These are phyloP conservation scores for Agroathelia rolfsii DNA, from an alignment of 1,284 basidiomycete species.

Conservation along the genomic window DNA sequence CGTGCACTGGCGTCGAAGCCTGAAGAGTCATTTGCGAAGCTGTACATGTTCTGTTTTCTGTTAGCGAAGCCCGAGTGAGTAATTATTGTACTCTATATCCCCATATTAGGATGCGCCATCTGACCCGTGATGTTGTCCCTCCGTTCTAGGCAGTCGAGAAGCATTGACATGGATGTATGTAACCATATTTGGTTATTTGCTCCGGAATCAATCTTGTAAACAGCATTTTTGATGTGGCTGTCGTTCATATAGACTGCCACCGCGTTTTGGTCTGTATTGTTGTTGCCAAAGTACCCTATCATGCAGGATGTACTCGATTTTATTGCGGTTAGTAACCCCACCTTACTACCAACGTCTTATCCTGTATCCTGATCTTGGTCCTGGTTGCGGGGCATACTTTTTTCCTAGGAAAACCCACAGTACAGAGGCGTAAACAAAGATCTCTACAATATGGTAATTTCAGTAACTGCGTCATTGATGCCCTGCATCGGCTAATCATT, in stretches of 20 bases:
- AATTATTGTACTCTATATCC: slow-evolving; percentile 6
- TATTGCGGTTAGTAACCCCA: slow-evolving; percentile 40
- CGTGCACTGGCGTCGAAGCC: slow-evolving; percentile 36
- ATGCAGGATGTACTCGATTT: slow-evolving; percentile 53
- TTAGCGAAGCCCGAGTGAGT: slow-evolving; percentile 62
- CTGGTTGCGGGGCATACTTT: slow-evolving; percentile 1
- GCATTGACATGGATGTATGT: slow-evolving; percentile 69
- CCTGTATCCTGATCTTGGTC: slow-evolving; percentile 5
- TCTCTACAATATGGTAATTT: slow-evolving; percentile 69
- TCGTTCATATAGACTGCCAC: slow-evolving; percentile 50
- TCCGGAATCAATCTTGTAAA: slow-evolving; percentile 10
- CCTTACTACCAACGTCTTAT: slow-evolving; percentile 3
- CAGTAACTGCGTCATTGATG: slow-evolving; percentile 6
- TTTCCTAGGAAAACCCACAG: slow-evolving; percentile 41
- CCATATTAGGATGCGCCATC: not conserved
- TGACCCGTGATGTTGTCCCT: slow-evolving; percentile 4
- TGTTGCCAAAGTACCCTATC: slow-evolving; percentile 53
- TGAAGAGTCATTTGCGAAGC: slow-evolving; percentile 43
- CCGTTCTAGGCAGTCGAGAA: slow-evolving; percentile 48
- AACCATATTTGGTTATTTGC: slow-evolving; percentile 5
- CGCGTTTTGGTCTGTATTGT: slow-evolving; percentile 65
- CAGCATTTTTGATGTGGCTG: not conserved
- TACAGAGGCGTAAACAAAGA: slow-evolving; percentile 75
- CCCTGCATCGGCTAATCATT: slow-evolving; percentile 13
- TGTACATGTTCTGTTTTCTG: slow-evolving; percentile 61